These are phyloP conservation scores for sweet orange (Citrus sinensis) DNA, from an alignment of 345 rosid species.

Conservation along the genomic window DVS_A1.0 CM039163.1:2225001-2225500, in stretches of 20 bases:
- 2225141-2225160: background rate
- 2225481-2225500: background rate
- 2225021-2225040: background rate
- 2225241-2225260: too few species aligned
- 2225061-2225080: background rate
- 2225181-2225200: too few species aligned
- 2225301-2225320: too few species aligned
- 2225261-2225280: too few species aligned
- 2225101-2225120: background rate
- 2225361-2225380: background rate
- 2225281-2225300: too few species aligned
- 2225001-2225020: conserved; percentile 1
- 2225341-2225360: background rate
- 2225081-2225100: conserved; percentile 6
- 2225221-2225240: too few species aligned
- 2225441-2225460: too few species aligned
- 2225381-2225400: background rate
- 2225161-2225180: too few species aligned
- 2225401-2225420: too few species aligned
- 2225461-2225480: background rate
- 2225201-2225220: too few species aligned
- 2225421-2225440: background rate
- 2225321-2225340: background rate
- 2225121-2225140: background rate
- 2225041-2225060: background rate